A percentile compares a stretch with the other conserved stretches of the same genome.
Conservation (phyloP, 768 basidiomycete species). For the Kwoniella pini region DNA sequence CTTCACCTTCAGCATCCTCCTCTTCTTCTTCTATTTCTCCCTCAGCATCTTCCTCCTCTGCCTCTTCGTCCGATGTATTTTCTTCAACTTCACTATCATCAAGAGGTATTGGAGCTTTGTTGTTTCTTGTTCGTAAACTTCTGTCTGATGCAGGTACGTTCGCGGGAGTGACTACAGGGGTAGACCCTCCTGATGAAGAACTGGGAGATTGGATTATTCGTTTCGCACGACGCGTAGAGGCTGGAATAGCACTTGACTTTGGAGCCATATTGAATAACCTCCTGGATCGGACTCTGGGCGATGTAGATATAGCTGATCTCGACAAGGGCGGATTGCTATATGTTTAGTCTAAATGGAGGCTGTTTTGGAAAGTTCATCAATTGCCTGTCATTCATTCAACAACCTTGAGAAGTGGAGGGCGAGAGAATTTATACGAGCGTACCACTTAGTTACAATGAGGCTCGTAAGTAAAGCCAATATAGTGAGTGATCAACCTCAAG, state of each 20-base stretch:
- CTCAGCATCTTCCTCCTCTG: slow-evolving; percentile 17
- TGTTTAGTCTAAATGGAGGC: too few species aligned
- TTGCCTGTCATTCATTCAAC: too few species aligned
- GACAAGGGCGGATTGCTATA: too few species aligned
- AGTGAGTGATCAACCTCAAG: too few species aligned
- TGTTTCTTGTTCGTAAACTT: background rate
- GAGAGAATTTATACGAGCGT: too few species aligned
- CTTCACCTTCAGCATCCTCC: slow-evolving; percentile 14
- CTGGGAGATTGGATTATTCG: slow-evolving; percentile 34
- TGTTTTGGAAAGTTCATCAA: too few species aligned
- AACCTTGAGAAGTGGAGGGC: too few species aligned
- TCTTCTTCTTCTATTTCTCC: slow-evolving; percentile 26
- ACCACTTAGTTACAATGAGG: too few species aligned
- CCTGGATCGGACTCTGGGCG: too few species aligned
- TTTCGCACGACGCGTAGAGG: slow-evolving; percentile 25
- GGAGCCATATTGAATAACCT: too few species aligned
- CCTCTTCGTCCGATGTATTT: slow-evolving; percentile 17
- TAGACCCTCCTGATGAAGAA: slow-evolving; percentile 8
- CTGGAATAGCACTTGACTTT: slow-evolving; percentile 3
- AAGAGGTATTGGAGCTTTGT: slow-evolving; percentile 1
- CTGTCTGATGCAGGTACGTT: slow-evolving; percentile 4
- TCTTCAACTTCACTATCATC: slow-evolving; percentile 20
- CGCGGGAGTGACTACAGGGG: background rate
- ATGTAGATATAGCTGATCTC: too few species aligned
- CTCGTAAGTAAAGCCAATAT: too few species aligned